These are phyloP conservation scores for Bathelium albidoporum DNA, from an alignment of 495 filamentous ascomycete species.

Conservation along the genomic window DNA sequence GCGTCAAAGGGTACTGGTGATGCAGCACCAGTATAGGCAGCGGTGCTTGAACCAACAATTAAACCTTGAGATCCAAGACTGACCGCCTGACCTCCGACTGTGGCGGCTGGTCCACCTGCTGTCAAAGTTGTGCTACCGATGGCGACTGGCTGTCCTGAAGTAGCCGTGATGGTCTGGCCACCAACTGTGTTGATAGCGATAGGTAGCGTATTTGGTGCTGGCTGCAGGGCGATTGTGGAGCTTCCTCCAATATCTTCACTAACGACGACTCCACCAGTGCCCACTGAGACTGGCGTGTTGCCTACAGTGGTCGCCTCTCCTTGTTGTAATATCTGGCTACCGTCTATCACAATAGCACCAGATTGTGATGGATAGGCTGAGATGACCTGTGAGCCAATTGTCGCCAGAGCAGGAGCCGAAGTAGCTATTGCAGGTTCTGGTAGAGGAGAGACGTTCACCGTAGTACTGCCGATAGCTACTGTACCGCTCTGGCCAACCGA, in stretches of 20 bases:
- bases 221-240: background rate
- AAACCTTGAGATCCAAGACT: slow-evolving; percentile 5
- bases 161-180: background rate
- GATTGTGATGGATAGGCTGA: background rate
- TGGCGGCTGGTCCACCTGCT: background rate
- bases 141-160: background rate
- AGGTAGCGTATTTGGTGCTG: background rate
- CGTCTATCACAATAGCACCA: background rate
- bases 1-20: background rate
- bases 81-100: background rate
- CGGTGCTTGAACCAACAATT: background rate
- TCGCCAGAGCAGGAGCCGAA: background rate
- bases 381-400: slow-evolving; percentile 3
- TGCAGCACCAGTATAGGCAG: background rate
- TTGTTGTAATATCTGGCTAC: background rate
- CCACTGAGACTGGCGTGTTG: background rate
- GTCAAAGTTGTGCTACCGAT: background rate
- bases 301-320: background rate
- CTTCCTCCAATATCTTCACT: background rate
- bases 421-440: background rate
- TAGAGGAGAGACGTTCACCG: background rate
- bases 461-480: slow-evolving; percentile 2
- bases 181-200: background rate
- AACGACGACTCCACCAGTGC: background rate
- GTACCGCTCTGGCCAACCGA: slow-evolving; percentile 3